These are phyloP conservation scores for Escallonia rubra DNA, from an alignment of 129 eudicot genomes.

Conservation along the genomic window DNA sequence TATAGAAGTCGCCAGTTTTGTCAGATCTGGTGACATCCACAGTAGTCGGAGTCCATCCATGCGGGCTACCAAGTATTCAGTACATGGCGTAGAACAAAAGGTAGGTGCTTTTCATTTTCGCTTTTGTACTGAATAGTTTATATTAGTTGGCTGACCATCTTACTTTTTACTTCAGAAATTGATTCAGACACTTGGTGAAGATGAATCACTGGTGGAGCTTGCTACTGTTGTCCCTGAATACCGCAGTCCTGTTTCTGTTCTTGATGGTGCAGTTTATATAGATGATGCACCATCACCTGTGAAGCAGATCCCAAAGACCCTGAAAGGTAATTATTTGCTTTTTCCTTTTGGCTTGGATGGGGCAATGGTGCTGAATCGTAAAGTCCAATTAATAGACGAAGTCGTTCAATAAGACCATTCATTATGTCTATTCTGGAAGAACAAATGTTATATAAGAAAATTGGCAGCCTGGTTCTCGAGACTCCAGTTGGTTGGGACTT, in stretches of 20 bases:
- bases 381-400: no score
- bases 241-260: conserved; percentile 93
- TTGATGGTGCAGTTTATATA: conserved; percentile 47
- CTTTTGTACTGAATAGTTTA: conserved; percentile 1
- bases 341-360: background rate
- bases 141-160: conserved; percentile 9
- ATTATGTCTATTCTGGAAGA: no score
- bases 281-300: conserved; percentile 70
- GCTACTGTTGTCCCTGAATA: conserved; percentile 44
- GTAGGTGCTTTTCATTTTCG: conserved; percentile 24
- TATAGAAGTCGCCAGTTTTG: conserved; percentile 23
- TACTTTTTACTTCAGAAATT: conserved; percentile 40
- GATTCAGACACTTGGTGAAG: conserved; percentile 32
- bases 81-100: conserved; percentile 36
- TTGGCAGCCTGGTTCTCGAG: no score
- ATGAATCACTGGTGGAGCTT: conserved; percentile 30
- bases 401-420: no score
- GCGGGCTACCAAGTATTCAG: conserved; percentile 13
- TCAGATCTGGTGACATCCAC: conserved; percentile 18
- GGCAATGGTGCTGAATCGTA: no score
- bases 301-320: conserved; percentile 38
- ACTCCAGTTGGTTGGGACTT: no score
- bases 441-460: no score
- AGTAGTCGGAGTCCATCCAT: conserved; percentile 16
- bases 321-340: conserved; percentile 35